A percentile compares a stretch with the other conserved stretches of the same genome.
phyloP scores from a whole-genome alignment of 441 rosid species.

The Aquilaria agallochum region DNA sequence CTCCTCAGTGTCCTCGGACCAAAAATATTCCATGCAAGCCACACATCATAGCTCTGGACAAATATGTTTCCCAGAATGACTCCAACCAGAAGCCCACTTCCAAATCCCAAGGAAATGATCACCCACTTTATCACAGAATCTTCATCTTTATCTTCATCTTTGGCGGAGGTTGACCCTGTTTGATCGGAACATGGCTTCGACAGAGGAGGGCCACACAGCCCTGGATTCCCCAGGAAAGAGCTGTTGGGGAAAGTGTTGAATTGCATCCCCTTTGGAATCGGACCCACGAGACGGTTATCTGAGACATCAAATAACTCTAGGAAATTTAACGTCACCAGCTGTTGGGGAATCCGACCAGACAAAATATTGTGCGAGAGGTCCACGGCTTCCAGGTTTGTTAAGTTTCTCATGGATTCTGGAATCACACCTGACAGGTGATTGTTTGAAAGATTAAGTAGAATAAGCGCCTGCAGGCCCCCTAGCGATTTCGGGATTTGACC shows the following conservation, averaged over 20 bases:
- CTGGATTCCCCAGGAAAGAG: constrained; percentile 17
- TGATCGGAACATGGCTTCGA: constrained; percentile 5
- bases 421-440: constrained; percentile 25
- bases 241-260: constrained; percentile 18
- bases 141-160: background rate
- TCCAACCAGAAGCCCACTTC: constrained; percentile 15
- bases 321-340: constrained; percentile 19
- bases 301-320: constrained; percentile 20
- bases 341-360: constrained; percentile 25
- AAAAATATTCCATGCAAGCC: constrained; percentile 2
- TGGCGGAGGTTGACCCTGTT: background rate
- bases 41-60: background rate
- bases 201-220: constrained; percentile 16
- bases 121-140: constrained; percentile 13
- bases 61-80: background rate
- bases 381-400: constrained; percentile 19
- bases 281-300: constrained; percentile 25
- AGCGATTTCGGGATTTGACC: constrained; percentile 28
- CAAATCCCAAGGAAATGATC: constrained; percentile 9
- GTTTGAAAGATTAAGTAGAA: constrained; percentile 29
- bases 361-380: constrained; percentile 35
- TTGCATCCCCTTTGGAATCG: constrained; percentile 29
- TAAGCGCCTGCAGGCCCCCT: constrained; percentile 19
- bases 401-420: constrained; percentile 17
- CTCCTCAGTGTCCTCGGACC: too few relatives aligned